Base-by-base conservation (phyloP, 371 early-diverging fungal genomes). In the Smittium culicis region DNA sequence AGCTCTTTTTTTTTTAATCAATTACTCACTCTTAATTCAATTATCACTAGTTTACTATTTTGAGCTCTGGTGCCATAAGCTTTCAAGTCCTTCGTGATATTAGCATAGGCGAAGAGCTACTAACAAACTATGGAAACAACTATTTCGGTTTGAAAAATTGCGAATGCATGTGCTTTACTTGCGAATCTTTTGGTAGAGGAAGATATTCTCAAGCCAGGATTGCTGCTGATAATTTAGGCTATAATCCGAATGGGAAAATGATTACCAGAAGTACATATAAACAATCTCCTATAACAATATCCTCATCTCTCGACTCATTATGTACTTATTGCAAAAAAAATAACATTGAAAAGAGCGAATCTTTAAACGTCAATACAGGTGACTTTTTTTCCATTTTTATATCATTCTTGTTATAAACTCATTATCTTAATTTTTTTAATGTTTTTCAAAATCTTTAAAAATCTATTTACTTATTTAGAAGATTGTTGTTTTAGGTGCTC, bases 81-180 rank as follows among this genome's bases (percentile, higher is more conserved):
- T 92, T 94, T 72, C 90, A 88, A 77, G 90, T 88, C 1, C 56
- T 86, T 34, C 79, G 83, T 54, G 79, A 82, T 16, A 92, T 96
- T 32, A 77, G 82, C 16, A 79, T 83, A 34, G 94, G 94, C 30
- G 88, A 92, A 65, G 97, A 96, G 70, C 78, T 96, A 31, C 90
- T 92, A 0, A 86, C 87, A 1, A 84, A 81, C 69, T 96, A 96
- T 70, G 92, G 92, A 31, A 80, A 77, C 35, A 81, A 88, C 69
- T 96, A 96, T 67, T 96, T 96, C 82, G 95, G 93, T 30, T 79
- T 79, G 8, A 79, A 81, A 58, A 95, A 95, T 73, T 75, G 82
- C 60, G 93, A 93, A 67, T 96, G 97, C 69, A 78, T 89, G 58
- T 96, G 97, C 74, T 84, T 79, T 2, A 92, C 91, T 0, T 96